Evolutionary conservation across 202 grass and related monocot species (phyloP), one percentile per base, ranked within the genome.

Genomic region (Panicum hallii): DNA sequence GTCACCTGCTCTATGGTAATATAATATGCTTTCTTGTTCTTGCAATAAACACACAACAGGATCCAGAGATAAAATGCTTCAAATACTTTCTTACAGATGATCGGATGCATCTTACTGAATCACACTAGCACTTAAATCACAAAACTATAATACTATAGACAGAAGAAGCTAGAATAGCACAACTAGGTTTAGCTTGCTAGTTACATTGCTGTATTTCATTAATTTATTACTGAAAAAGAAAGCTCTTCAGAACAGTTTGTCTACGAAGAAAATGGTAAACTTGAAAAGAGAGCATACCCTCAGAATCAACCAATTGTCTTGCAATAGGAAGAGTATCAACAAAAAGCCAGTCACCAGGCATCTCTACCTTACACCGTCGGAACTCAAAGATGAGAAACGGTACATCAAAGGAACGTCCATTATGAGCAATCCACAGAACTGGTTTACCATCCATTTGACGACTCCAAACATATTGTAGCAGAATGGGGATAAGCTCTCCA

Each of bases 401-500:
- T 53, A 99, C 91, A 70, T 99, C 96, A 90, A 99, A 99, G 48
- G 36, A 42, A 52, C 90, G 92, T 13, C 84, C 93, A 74, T 95
- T 92, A 75, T 99, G 96, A 79, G 91, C 91, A 73, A 99, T 67
- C 96, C 88, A 99, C 53, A 99, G 19, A 71, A 99, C 77, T 54
- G 93, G 96, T 87, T 92, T 96, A 50, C 88, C 90, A 19, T 67
- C 75, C 78, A 92, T 86, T 86, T 92, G 88, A 72, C 86, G 90
- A 67, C 80, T 99, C 63, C 17, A 73, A 78, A 99, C 93, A 80
- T 87, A 96, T 87, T 92, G 86, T 44, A 92, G 49, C 70, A 99
- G 56, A 68, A 92, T 74, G 32, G 93, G 96, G 80, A 92, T 76
- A 78, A 91, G 66, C 40, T 99, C 88, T 72, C 79, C 78, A 54